A percentile compares a stretch with the other conserved stretches of the same genome.
These are phyloP conservation scores for Hyphodiscus sp. DNA, from an alignment of 2,329 filamentous ascomycete genomes.

Conservation along the genomic window DNA sequence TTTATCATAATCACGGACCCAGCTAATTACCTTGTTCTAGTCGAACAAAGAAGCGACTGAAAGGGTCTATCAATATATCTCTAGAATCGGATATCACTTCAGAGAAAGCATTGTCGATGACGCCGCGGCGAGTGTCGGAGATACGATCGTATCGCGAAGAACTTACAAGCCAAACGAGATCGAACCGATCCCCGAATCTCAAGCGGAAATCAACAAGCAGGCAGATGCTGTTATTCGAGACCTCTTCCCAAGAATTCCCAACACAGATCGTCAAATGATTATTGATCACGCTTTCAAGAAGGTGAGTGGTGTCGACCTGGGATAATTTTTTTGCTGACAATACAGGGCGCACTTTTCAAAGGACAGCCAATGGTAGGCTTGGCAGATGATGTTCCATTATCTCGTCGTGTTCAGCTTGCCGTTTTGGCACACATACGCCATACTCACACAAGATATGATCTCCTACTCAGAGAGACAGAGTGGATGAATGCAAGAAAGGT, in stretches of 20 bases:
- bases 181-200: constrained; percentile 53
- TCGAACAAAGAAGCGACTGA: constrained; percentile 23
- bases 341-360: constrained; percentile 44
- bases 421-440: constrained; percentile 62
- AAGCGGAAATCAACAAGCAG: constrained; percentile 54
- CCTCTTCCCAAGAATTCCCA: constrained; percentile 58
- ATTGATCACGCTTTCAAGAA: constrained; percentile 57
- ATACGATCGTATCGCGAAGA: constrained; percentile 23
- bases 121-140: constrained; percentile 34
- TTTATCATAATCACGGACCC: constrained; percentile 1
- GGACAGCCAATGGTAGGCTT: constrained; percentile 53
- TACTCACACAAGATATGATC: constrained; percentile 59
- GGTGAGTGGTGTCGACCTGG: constrained; percentile 36
- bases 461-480: constrained; percentile 49
- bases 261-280: constrained; percentile 56
- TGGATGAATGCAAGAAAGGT: constrained; percentile 55
- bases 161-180: constrained; percentile 32
- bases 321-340: constrained; percentile 7
- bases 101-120: constrained; percentile 52
- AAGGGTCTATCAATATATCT: constrained; percentile 40
- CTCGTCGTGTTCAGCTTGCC: constrained; percentile 57
- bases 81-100: constrained; percentile 56
- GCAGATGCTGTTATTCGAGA: constrained; percentile 57
- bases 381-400: constrained; percentile 48
- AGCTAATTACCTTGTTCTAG: constrained; percentile 8